Conservation (phyloP, 163 green algal genomes). For the Chloromonas sp. region DNA sequence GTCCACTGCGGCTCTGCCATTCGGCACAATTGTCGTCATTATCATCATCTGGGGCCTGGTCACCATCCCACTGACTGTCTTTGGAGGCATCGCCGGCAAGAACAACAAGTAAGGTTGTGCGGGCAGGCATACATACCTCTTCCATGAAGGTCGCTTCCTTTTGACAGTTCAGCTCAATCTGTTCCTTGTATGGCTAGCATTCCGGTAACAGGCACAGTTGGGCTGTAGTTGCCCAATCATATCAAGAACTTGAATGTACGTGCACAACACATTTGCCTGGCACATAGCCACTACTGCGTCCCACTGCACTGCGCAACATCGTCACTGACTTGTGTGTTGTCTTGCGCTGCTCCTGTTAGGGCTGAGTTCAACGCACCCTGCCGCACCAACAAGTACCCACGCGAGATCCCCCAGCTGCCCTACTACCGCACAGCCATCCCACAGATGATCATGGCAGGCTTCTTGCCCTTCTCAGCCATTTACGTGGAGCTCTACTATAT, state of each 20-base stretch:
- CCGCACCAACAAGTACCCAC: slow-evolving; percentile 86
- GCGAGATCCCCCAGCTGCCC: slow-evolving; percentile 87
- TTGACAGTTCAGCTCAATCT: not conserved
- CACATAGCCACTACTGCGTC: too few species aligned
- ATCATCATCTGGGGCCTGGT: slow-evolving; percentile 85
- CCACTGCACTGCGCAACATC: too few species aligned
- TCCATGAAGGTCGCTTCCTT: too few species aligned
- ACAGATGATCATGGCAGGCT: slow-evolving; percentile 73
- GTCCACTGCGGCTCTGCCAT: slow-evolving; percentile 67
- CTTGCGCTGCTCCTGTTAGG: slow-evolving; percentile 5
- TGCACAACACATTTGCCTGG: too few species aligned
- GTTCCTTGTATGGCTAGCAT: not conserved
- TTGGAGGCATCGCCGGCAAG: slow-evolving; percentile 91
- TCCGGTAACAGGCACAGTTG: too few species aligned
- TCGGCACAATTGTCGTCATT: slow-evolving; percentile 86
- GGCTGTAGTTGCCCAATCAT: too few species aligned
- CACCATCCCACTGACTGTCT: slow-evolving; percentile 88
- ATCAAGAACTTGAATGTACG: too few species aligned
- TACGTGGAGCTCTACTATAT: slow-evolving; percentile 99
- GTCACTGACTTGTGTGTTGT: too few species aligned
- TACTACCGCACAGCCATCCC: slow-evolving; percentile 83
- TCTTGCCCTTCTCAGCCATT: slow-evolving; percentile 96
- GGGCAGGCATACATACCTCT: not conserved
- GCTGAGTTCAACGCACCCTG: slow-evolving; percentile 66
- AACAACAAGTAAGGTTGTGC: slow-evolving; percentile 59